Evolutionary conservation across 2,329 filamentous ascomycete species (phyloP), one percentile per base, ranked within the genome.

Genomic region (Fusarium sp.): DNA sequence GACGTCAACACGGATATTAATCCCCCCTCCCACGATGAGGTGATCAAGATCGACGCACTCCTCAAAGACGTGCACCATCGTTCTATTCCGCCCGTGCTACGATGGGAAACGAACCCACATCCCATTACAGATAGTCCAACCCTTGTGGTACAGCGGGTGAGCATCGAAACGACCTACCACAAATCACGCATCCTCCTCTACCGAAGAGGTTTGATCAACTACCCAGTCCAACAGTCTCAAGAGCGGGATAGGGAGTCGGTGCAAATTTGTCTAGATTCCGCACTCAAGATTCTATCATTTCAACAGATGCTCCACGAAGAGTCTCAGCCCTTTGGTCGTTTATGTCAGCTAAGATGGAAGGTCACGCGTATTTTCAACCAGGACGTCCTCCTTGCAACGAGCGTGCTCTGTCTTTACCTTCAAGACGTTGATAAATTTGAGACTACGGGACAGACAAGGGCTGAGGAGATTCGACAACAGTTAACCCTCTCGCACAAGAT

Each of bases 281-380:
- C 70, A 45, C 40, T 72, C 42, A 67, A 67, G 45, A 65, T 70
- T 54, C 57, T 72, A 13, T 64, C 60, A 4, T 72, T 70, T 35
- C 70, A 72, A 52, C 56, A 67, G 40, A 65, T 72, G 67, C 64
- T 70, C 22, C 64, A 70, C 31, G 58, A 72, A 63, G 67, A 72
- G 52, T 65, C 67, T 67, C 67, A 70, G 52, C 70, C 70, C 57
- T 65, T 67, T 54, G 67, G 70, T 58, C 70, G 64, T 50, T n/a
- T 72, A 24, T 65, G 50, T 31, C 67, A 65, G 57, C 50, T 70
- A 2, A 57, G 67, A 50, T 70, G 67, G 67, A 70, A 67, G 61
- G 64, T 70, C 20, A 57, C 31, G 37, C 61, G 50, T 45, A 67
- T 72, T 27, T 65, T 72, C 64, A 70, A 70, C 37, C 67, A 70